Evolutionary conservation across 2,329 filamentous ascomycete genomes (phyloP), one percentile per base, ranked within the genome.

Genomic region (Meredithiella fracta): DNA sequence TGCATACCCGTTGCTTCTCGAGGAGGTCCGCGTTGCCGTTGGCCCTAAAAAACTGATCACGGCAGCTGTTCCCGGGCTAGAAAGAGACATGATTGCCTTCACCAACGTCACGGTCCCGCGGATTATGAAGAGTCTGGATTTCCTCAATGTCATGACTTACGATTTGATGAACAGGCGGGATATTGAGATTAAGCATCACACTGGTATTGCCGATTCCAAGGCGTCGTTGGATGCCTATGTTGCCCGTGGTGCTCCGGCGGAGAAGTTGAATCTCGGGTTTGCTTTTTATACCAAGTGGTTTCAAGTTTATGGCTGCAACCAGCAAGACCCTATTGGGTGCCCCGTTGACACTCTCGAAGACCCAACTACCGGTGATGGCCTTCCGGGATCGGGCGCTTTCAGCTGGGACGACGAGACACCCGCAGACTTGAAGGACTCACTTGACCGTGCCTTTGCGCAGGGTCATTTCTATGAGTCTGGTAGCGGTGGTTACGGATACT

Each of bases 161-260:
- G 83, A 86, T 62, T 67, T 84, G 56, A 79, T 83, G 72, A 84
- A 85, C 68, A 76, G 83, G 34, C 78, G 84, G 34, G 78, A 86
- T 67, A 78, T 67, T 47, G 64, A 70, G 8, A 85, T 83, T 2
- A 73, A 69, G 34, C 83, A 87, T 65, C 82, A 85, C 64, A 81
- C 75, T 47, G 78, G 79, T n/a, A 70, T 86, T 5, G 63, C 69
- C 14, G 73, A 70, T 8, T 81, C 81, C 0, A 65, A 73, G 5
- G 68, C 72, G 3, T 69, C 76, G 2, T 65, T 86, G 47, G 67
- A 80, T 53, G 73, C 73, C 44, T 87, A 86, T 65, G 68, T 83
- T 17, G 68, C 67, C 26, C 72, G 74, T 2, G 79, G 79, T 22
- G 70, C 76, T 2, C 66, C 72, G 0, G 59, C 74, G 0, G 61